Base-by-base conservation (phyloP, 2,329 filamentous ascomycete species). In the Xylaria sp. region DNA sequence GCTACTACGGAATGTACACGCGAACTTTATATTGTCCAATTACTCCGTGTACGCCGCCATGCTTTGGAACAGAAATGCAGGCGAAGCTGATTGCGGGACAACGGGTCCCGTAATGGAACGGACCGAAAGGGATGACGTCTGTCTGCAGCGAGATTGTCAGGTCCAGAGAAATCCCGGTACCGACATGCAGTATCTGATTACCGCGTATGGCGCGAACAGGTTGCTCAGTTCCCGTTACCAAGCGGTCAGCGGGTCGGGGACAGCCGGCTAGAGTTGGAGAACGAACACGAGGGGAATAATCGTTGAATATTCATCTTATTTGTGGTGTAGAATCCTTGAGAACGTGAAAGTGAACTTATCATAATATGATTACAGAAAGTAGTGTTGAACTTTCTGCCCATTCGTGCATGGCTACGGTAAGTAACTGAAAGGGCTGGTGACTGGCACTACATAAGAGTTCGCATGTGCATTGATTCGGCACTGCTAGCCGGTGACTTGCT, bases 401-500 rank as follows among this genome's bases (percentile, higher is more conserved):
- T 15, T 49, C 13, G 31, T 59, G 38, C 38, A 31, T 59, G 17
- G 11, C n/a, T 42, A 15, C 10, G n/a, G 26, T 31, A 23, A 23
- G 42, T 31, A 20, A 23, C 46, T 33, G 20, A 26, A 17, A 13
- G 10, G 10, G 10, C 11, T 26, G 48, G 9, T 53, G 15, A n/a
- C 26, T 17, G 33, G 49, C 38, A 20, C 20, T 5, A n/a, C 28
- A 13, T 17, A 38, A 11, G 28, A 28, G 17, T n/a, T 36, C n/a
- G n/a, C 13, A 5, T 28, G 4, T 49, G 15, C 31, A 15, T 49
- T 26, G 20, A 40, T 54, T 58, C 65, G 48, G 51, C 61, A 54
- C 38, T 53, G 44, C 64, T 73, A 78, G 46, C 77, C 75, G 66
- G 77, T 76, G 44, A 78, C 73, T 66, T 72, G 75, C 62, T 71